Percentiles rank a stretch among this genome's conserved stretches.
phyloP scores from a whole-genome alignment of 2,329 filamentous ascomycete genomes.

The Fusarium proliferatum region DNA sequence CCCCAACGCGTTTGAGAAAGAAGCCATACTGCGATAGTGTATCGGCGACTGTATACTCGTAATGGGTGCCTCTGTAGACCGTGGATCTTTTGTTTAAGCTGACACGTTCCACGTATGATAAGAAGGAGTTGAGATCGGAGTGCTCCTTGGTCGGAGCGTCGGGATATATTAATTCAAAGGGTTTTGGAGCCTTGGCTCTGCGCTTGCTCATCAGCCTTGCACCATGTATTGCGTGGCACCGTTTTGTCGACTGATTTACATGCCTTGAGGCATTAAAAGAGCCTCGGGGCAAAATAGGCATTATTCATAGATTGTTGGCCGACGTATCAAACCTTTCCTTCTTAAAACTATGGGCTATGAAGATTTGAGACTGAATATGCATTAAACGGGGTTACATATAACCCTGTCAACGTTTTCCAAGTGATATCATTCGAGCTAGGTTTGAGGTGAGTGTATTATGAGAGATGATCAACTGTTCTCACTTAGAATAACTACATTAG shows the following conservation, averaged over 20 bases:
- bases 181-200: neutral
- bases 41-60: slow-evolving; percentile 75
- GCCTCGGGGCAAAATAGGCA: slow-evolving; percentile 22
- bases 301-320: slow-evolving; percentile 15
- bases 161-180: slow-evolving; percentile 53
- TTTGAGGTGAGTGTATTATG: neutral
- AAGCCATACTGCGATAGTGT: slow-evolving; percentile 72
- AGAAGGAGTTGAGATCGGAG: slow-evolving; percentile 71
- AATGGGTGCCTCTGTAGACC: slow-evolving; percentile 78
- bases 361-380: slow-evolving; percentile 19
- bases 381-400: slow-evolving; percentile 7
- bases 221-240: neutral
- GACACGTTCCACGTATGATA: slow-evolving; percentile 69
- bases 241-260: neutral
- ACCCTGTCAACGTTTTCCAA: neutral
- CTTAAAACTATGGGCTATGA: neutral
- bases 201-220: slow-evolving; percentile 19
- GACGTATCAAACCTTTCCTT: neutral
- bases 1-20: slow-evolving; percentile 72
- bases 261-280: slow-evolving; percentile 5
- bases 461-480: neutral
- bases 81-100: slow-evolving; percentile 66
- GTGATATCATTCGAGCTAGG: neutral
- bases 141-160: slow-evolving; percentile 64
- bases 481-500: neutral